Percentiles rank a stretch among this genome's conserved stretches.
These are phyloP conservation scores for Hyaloscypha hepaticicola DNA, from an alignment of 495 filamentous ascomycete genomes.

Conservation along the genomic window DNA sequence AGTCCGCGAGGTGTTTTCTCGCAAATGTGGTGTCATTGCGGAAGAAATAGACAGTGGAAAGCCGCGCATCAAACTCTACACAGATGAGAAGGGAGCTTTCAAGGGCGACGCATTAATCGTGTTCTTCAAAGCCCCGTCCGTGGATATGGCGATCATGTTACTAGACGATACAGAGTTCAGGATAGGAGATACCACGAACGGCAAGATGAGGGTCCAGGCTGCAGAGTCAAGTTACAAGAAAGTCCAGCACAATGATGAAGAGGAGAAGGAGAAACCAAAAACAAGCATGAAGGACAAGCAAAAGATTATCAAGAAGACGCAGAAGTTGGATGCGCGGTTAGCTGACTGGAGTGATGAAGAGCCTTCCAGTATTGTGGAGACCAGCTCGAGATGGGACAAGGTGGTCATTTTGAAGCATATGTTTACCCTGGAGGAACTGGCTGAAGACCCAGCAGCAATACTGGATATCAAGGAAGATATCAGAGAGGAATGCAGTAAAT, in stretches of 20 bases:
- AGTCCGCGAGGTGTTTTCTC: conserved; percentile 77
- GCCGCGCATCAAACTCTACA: conserved; percentile 92
- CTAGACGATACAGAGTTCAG: conserved; percentile 88
- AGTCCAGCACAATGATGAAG: conserved; percentile 37
- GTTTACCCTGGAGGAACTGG: conserved; percentile 86
- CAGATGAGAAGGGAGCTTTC: conserved; percentile 74
- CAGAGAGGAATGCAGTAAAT: conserved; percentile 80
- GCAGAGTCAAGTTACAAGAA: conserved; percentile 92
- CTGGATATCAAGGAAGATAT: conserved; percentile 95
- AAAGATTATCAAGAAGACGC: conserved; percentile 85
- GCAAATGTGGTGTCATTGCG: conserved; percentile 87
- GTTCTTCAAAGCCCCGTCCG: conserved; percentile 90
- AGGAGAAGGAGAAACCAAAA: conserved; percentile 50
- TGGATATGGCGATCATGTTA: conserved; percentile 85
- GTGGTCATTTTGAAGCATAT: conserved; percentile 88
- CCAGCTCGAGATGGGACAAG: conserved; percentile 66
- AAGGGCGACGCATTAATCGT: conserved; percentile 93
- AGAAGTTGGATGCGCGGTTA: conserved; percentile 84
- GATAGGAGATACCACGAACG: conserved; percentile 51
- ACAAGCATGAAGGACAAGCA: conserved; percentile 68
- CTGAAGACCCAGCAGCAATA: conserved; percentile 79
- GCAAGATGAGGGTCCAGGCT: conserved; percentile 75
- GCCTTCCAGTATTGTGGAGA: conserved; percentile 53
- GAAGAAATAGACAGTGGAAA: conserved; percentile 85
- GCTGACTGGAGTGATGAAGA: conserved; percentile 95